These are phyloP conservation scores for Oryza meyeriana DNA, from an alignment of 176 grass and related monocot genomes.

Conservation along the genomic window DNA sequence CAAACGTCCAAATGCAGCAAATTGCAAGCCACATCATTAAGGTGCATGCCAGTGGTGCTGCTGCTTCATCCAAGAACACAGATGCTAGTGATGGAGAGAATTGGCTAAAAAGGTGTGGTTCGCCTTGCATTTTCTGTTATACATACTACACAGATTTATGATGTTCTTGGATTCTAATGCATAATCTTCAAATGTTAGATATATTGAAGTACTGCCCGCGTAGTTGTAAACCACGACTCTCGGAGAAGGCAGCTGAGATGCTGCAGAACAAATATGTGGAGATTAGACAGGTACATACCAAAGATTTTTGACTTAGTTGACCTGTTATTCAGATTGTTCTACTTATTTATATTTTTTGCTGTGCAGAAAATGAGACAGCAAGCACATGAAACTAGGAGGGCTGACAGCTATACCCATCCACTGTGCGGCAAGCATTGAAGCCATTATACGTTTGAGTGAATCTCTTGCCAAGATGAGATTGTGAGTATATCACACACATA, in stretches of 20 bases:
- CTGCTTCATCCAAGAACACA: conserved; percentile 41
- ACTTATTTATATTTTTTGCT: not conserved
- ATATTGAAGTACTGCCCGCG: conserved; percentile 86
- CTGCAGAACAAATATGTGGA: conserved; percentile 97
- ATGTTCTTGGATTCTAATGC: conserved; percentile 7
- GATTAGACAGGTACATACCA: conserved; percentile 80
- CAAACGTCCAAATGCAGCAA: not conserved
- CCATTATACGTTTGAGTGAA: conserved; percentile 94
- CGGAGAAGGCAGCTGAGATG: conserved; percentile 91
- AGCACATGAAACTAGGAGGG: conserved; percentile 82
- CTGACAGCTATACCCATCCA: conserved; percentile 86
- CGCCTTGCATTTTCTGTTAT: not conserved
- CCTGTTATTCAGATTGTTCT: not conserved
- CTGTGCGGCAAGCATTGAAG: conserved; percentile 97
- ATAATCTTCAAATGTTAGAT: conserved; percentile 46
- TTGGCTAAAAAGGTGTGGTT: conserved; percentile 62
- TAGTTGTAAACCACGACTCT: conserved; percentile 76
- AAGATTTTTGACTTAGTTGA: conserved; percentile 9
- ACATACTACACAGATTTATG: not conserved
- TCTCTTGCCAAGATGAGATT: conserved; percentile 93
- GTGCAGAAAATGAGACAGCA: conserved; percentile 98
- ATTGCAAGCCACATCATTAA: not conserved
- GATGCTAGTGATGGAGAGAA: conserved; percentile 81
- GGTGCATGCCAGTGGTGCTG: conserved; percentile 68
- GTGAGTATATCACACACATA: not conserved